phyloP scores from a whole-genome alignment of 148 eudicot species.

The Rhododendron kiyosumense region DNA sequence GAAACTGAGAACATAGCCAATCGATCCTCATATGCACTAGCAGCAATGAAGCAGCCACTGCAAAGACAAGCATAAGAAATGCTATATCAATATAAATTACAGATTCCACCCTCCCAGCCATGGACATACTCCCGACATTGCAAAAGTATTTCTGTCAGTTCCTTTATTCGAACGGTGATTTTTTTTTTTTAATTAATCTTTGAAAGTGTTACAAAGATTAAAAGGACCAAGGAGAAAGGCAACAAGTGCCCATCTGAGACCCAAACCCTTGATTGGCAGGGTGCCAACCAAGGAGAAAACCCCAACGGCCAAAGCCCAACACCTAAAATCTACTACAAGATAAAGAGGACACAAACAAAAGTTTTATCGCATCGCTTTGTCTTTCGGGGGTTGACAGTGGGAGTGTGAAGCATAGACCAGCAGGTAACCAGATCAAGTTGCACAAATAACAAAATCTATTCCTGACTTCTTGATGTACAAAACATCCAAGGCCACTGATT shows the following conservation, averaged over 20 bases:
- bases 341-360: not conserved
- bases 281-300: too few relatives aligned
- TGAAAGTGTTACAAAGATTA: too few relatives aligned
- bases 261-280: too few relatives aligned
- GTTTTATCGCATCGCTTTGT: not conserved
- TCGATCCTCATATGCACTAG: constrained; percentile 72
- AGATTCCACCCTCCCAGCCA: not conserved
- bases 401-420: not conserved
- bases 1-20: constrained; percentile 76
- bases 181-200: too few relatives aligned
- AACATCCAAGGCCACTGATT: not conserved
- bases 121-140: not conserved
- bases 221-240: too few relatives aligned
- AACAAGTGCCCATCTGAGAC: too few relatives aligned
- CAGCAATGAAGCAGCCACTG: constrained; percentile 89
- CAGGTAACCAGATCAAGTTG: not conserved
- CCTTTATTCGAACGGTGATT: too few relatives aligned
- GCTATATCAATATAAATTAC: not conserved
- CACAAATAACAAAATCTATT: not conserved
- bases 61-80: constrained; percentile 23
- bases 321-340: not conserved
- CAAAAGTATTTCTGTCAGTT: not conserved
- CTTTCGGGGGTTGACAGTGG: not conserved
- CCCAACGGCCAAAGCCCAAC: too few relatives aligned
- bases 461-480: not conserved